phyloP scores from a whole-genome alignment of 1,284 basidiomycete genomes.

The Irpex sp. region DNA sequence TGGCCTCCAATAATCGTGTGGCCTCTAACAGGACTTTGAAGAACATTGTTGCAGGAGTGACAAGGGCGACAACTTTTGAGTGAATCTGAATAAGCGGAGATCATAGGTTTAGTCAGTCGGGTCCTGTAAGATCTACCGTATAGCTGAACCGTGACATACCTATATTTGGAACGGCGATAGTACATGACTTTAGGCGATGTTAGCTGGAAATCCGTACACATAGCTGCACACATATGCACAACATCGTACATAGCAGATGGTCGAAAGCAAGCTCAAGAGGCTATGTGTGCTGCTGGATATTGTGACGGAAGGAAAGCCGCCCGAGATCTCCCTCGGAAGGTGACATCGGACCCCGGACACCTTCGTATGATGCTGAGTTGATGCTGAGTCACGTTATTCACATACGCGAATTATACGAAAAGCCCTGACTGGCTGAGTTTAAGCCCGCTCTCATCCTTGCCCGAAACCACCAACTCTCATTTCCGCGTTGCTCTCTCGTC shows the following conservation, averaged over 20 bases:
- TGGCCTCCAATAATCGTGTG: neutral
- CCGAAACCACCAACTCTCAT: constrained; percentile 15
- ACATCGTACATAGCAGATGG: neutral
- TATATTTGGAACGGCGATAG: neutral
- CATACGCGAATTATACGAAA: constrained; percentile 11
- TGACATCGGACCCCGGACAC: neutral
- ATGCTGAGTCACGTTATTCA: constrained; percentile 13
- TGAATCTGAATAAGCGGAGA: neutral
- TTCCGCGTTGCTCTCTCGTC: constrained; percentile 7
- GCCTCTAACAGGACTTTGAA: neutral
- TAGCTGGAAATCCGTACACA: neutral
- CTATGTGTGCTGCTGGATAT: neutral
- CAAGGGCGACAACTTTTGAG: neutral
- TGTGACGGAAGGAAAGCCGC: neutral
- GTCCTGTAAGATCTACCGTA: neutral
- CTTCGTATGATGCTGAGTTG: neutral
- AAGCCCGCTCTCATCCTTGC: constrained; percentile 9
- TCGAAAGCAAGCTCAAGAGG: neutral
- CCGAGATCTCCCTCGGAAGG: neutral
- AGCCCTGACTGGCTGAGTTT: constrained; percentile 7
- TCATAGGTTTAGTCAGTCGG: neutral
- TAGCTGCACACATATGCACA: neutral
- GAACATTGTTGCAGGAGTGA: neutral
- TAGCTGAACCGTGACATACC: neutral
- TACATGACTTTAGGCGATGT: neutral